Evolutionary conservation across 1,284 basidiomycete genomes (phyloP).

Genomic region (Papiliotrema nemorosa): DNA sequence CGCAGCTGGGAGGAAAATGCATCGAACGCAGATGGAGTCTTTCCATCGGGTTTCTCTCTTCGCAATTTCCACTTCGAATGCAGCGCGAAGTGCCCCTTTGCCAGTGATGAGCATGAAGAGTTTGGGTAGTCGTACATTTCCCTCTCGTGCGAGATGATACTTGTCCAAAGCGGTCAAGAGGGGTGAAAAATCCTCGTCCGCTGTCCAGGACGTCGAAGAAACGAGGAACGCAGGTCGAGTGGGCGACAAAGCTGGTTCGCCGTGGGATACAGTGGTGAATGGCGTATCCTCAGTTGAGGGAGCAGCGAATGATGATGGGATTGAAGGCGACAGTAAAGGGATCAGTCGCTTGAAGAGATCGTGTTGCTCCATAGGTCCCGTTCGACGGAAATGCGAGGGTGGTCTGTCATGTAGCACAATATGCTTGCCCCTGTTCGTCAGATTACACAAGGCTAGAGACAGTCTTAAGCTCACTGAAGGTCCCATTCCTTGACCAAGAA

Average conservation of each 20-base stretch:
- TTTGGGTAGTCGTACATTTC: slow-evolving; percentile 58
- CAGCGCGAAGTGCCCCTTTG: slow-evolving; percentile 72
- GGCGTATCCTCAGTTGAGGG: slow-evolving; percentile 29
- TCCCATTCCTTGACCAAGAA: slow-evolving; percentile 70
- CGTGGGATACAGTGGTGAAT: slow-evolving; percentile 7
- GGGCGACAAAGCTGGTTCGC: slow-evolving; percentile 51
- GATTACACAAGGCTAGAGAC: slow-evolving; percentile 39
- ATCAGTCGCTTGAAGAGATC: slow-evolving; percentile 1
- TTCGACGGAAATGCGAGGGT: slow-evolving; percentile 70
- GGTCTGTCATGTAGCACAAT: slow-evolving; percentile 83
- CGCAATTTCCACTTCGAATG: slow-evolving; percentile 67
- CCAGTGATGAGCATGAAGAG: slow-evolving; percentile 85
- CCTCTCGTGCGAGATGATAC: slow-evolving; percentile 25
- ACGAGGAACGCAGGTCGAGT: slow-evolving; percentile 83
- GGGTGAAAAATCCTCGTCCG: slow-evolving; percentile 91
- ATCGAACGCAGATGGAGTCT: slow-evolving; percentile 73
- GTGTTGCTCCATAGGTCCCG: slow-evolving; percentile 65
- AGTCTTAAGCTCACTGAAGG: slow-evolving; percentile 63
- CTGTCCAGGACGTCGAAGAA: slow-evolving; percentile 94
- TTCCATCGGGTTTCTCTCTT: slow-evolving; percentile 64
- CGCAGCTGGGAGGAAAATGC: slow-evolving; percentile 79
- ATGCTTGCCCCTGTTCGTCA: slow-evolving; percentile 62
- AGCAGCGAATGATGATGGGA: slow-evolving; percentile 42
- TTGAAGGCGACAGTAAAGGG: background rate
- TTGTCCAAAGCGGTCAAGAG: slow-evolving; percentile 72